phyloP scores from a whole-genome alignment of 305 asterid genomes.

The Petunia hybrid region DNA sequence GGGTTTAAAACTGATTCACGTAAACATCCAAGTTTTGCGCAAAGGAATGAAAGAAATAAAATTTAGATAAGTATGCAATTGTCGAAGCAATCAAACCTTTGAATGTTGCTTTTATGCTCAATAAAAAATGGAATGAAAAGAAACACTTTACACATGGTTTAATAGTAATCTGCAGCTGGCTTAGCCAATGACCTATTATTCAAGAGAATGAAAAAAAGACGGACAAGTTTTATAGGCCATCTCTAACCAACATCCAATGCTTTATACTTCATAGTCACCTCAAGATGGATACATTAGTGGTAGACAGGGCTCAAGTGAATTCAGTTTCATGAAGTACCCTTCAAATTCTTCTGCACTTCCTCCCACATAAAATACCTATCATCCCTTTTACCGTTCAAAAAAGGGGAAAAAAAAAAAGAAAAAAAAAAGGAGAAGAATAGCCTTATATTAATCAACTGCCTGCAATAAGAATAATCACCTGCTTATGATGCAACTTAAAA shows the following conservation, averaged over 20 bases:
- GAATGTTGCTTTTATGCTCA: not conserved
- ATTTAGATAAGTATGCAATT: constrained; percentile 12
- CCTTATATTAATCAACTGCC: constrained; percentile 15
- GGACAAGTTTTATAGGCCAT: constrained; percentile 28
- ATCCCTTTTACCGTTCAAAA: not conserved
- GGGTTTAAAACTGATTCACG: constrained; percentile 37
- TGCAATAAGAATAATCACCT: constrained; percentile 10
- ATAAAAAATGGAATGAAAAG: constrained; percentile 1
- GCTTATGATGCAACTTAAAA: not conserved
- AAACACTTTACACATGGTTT: constrained; percentile 23
- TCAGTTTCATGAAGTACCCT: constrained; percentile 30
- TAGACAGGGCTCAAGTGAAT: constrained; percentile 34
- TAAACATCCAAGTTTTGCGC: constrained; percentile 29
- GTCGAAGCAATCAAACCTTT: constrained; percentile 1
- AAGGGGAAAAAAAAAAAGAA: no score
- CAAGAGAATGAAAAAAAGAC: constrained; percentile 15
- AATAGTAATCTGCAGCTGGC: not conserved
- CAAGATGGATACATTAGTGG: constrained; percentile 29
- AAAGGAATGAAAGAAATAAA: constrained; percentile 24
- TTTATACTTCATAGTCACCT: constrained; percentile 33
- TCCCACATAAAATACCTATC: not conserved
- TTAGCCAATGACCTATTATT: constrained; percentile 22
- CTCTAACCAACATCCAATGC: constrained; percentile 34
- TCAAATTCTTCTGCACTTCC: not conserved
- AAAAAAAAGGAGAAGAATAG: not conserved